phyloP scores from a whole-genome alignment of 768 basidiomycete genomes.

The Floccularia luteovirens region DNA sequence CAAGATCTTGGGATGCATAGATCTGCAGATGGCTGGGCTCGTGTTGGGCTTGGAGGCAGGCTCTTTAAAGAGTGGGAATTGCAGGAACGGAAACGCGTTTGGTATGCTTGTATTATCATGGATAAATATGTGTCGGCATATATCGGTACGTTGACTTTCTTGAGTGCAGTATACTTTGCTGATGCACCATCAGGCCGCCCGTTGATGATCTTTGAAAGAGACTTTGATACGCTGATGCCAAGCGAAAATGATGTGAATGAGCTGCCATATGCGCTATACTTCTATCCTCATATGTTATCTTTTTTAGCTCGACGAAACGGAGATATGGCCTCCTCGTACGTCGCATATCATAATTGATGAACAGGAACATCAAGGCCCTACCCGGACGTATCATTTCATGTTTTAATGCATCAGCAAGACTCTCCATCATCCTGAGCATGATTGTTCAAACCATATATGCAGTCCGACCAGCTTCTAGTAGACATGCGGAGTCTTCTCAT shows the following conservation, averaged over 20 bases:
- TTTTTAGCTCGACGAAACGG: constrained; percentile 55
- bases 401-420: constrained; percentile 64
- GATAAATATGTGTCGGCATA: constrained; percentile 77
- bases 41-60: constrained; percentile 43
- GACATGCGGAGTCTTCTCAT: constrained; percentile 47
- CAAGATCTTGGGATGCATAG: constrained; percentile 84
- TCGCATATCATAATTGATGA: constrained; percentile 18
- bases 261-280: background rate
- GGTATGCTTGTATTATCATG: constrained; percentile 75
- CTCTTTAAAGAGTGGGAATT: constrained; percentile 58
- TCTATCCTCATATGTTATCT: constrained; percentile 1
- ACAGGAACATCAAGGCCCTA: constrained; percentile 21
- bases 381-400: constrained; percentile 58
- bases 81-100: constrained; percentile 64
- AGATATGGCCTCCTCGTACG: constrained; percentile 34
- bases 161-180: constrained; percentile 5
- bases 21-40: constrained; percentile 71
- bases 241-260: constrained; percentile 45
- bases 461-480: constrained; percentile 44
- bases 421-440: constrained; percentile 56
- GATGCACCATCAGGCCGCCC: constrained; percentile 45
- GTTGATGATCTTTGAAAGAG: constrained; percentile 64
- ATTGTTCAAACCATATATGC: constrained; percentile 70
- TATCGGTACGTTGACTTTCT: constrained; percentile 41
- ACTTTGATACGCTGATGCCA: constrained; percentile 70